phyloP scores from a whole-genome alignment of 2,329 filamentous ascomycete genomes.

The Aspergillus flavus region DNA sequence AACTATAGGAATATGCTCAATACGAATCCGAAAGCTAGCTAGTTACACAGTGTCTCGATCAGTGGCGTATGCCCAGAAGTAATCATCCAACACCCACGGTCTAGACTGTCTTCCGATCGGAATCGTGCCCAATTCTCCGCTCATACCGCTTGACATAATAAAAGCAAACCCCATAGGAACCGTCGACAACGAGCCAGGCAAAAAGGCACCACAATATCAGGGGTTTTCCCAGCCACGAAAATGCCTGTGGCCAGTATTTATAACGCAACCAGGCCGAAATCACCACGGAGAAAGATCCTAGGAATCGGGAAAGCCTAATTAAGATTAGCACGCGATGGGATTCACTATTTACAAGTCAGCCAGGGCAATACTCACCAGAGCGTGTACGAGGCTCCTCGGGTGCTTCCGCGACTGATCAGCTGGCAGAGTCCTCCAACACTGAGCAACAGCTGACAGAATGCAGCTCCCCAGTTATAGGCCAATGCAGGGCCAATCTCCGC shows the following conservation, averaged over 20 bases:
- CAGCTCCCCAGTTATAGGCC: conserved; percentile 13
- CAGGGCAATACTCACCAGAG: conserved; percentile 11
- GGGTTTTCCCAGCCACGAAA: conserved; percentile 12
- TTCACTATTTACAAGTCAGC: fast-evolving
- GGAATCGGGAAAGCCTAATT: conserved; percentile 13
- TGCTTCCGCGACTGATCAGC: conserved; percentile 11
- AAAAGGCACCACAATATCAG: conserved; percentile 14
- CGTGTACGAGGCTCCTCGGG: conserved; percentile 15
- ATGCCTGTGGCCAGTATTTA: conserved; percentile 13
- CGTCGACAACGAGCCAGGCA: conserved; percentile 11
- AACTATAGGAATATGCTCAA: no score
- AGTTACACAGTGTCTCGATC: no score
- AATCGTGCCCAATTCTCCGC: no score
- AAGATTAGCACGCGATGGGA: background rate
- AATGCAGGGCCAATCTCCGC: conserved; percentile 14
- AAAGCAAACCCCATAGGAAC: conserved; percentile 14
- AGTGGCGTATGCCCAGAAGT: no score
- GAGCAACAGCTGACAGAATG: conserved; percentile 10
- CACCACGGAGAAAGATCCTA: conserved; percentile 11
- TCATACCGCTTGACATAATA: conserved; percentile 11
- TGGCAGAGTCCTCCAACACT: conserved; percentile 14
- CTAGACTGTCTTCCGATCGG: no score
- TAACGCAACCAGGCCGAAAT: conserved; percentile 7
- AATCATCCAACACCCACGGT: no score
- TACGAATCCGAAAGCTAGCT: no score